These are phyloP conservation scores for Backusella macrospora DNA, from an alignment of 192 early-diverging fungal genomes.

Conservation along the genomic window DNA sequence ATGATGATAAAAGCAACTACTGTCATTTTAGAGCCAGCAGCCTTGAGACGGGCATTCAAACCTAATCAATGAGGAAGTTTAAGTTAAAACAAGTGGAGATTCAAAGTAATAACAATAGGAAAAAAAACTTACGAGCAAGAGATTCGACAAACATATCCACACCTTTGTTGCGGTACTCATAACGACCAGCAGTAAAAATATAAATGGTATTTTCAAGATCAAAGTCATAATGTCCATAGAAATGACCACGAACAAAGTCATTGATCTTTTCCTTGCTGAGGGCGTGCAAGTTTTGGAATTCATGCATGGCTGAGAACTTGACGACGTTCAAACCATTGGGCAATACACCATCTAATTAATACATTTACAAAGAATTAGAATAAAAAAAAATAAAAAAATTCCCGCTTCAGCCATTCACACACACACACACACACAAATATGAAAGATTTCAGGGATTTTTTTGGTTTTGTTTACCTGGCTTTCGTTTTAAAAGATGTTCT, in stretches of 20 bases:
- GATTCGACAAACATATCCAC: conserved; percentile 98
- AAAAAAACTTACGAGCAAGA: conserved; percentile 71
- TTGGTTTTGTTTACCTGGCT: conserved; percentile 66
- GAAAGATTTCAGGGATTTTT: not conserved
- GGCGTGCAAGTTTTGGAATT: conserved; percentile 98
- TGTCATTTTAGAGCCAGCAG: conserved; percentile 80
- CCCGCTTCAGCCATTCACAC: too few relatives aligned
- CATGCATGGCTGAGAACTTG: conserved; percentile 96
- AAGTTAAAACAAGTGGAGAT: not conserved
- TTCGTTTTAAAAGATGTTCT: conserved; percentile 91
- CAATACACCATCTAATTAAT: conserved; percentile 79
- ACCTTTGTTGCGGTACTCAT: conserved; percentile 98
- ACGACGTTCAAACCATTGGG: conserved; percentile 97
- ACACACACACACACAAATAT: not conserved
- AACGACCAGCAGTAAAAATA: conserved; percentile 97
- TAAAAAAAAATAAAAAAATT: not conserved
- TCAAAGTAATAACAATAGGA: not conserved
- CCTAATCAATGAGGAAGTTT: conserved; percentile 42
- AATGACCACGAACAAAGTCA: conserved; percentile 97
- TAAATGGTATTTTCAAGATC: conserved; percentile 96
- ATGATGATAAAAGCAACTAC: conserved; percentile 97
- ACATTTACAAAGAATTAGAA: not conserved
- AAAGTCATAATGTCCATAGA: conserved; percentile 97
- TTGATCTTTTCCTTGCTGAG: conserved; percentile 92
- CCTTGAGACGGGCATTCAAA: conserved; percentile 85